phyloP scores from a whole-genome alignment of 1,139 yeast genomes.

The Spathaspora sp. region DNA sequence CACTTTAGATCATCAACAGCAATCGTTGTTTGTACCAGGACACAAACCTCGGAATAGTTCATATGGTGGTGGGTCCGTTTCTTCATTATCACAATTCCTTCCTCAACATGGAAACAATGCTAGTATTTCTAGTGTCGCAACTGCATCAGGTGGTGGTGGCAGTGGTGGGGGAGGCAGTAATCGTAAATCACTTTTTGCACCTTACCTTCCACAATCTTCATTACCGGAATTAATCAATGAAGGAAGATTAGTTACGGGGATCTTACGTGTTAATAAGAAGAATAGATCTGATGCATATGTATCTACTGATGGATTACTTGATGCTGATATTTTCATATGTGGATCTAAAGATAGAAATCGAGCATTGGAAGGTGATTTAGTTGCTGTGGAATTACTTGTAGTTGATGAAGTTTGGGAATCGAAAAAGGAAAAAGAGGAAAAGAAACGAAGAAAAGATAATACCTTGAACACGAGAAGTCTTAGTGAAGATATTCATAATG shows the following conservation, averaged over 20 bases:
- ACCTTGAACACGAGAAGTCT: slow-evolving; percentile 37
- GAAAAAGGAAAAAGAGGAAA: slow-evolving; percentile 94
- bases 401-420: slow-evolving; percentile 98
- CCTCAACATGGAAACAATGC: slow-evolving; percentile 16
- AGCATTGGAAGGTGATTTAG: slow-evolving; percentile 94
- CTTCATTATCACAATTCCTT: slow-evolving; percentile 51
- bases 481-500: slow-evolving; percentile 67
- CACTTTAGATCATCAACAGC: slow-evolving; percentile 37
- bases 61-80: slow-evolving; percentile 62
- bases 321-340: slow-evolving; percentile 95
- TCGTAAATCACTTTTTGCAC: slow-evolving; percentile 91
- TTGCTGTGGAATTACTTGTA: slow-evolving; percentile 88
- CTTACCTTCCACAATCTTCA: slow-evolving; percentile 90
- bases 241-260: slow-evolving; percentile 91
- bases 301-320: slow-evolving; percentile 90
- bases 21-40: slow-evolving; percentile 67
- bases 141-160: background rate
- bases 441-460: slow-evolving; percentile 86
- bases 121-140: slow-evolving; percentile 1
- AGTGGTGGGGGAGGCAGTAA: slow-evolving; percentile 24
- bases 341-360: slow-evolving; percentile 99
- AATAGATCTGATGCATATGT: slow-evolving; percentile 97
- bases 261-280: slow-evolving; percentile 88
- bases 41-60: slow-evolving; percentile 72
- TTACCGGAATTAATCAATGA: slow-evolving; percentile 87